Evolutionary conservation across 371 early-diverging fungal species (phyloP), one percentile per base, ranked within the genome.

Genomic region (Racocetra persica): DNA sequence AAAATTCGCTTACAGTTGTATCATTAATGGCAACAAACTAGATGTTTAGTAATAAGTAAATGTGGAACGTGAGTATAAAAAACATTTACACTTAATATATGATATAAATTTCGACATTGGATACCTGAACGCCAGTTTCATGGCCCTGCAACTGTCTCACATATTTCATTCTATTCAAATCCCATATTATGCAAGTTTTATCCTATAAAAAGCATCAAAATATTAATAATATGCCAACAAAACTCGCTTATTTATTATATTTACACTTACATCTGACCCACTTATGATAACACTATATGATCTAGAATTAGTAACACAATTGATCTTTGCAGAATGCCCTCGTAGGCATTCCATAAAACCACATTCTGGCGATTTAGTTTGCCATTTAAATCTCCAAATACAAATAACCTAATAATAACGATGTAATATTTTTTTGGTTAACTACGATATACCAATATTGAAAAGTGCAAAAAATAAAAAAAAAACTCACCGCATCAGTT

Each of bases 161-260:
- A 82, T 93, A 94, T 65, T 90, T 88, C 82, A 87, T 86, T 28
- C 93, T 87, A 71, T 93, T 94, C 75, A 93, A 81, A 81, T 94
- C 94, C 94, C 94, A 94, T 10, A 94, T 82, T 71, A 94, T 92
- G 1, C 89, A 91, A 4, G 89, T 89, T 81, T 89, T 89, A 83
- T 94, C 94, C 88, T 93, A 81, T 16, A 36, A 26, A 49, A 32
- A 26, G 18, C 36, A 51, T 45, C 11, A 54, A n/a, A 51, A 54
- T 1, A 69, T 69, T n/a, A 22, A 22, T 69, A 11, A 38, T 20
- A 7, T n/a, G 10, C 32, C 2, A 28, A 16, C 16, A 22, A 22
- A 2, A 4, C 16, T 2, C 18, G 28, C 28, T 6, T 14, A 63
- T 24, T 32, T 20, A 14, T 55, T 72, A 3, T 28, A 26, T 36